These are phyloP conservation scores for Xylariales sp. DNA, from an alignment of 2,329 filamentous ascomycete genomes.

Conservation along the genomic window DNA sequence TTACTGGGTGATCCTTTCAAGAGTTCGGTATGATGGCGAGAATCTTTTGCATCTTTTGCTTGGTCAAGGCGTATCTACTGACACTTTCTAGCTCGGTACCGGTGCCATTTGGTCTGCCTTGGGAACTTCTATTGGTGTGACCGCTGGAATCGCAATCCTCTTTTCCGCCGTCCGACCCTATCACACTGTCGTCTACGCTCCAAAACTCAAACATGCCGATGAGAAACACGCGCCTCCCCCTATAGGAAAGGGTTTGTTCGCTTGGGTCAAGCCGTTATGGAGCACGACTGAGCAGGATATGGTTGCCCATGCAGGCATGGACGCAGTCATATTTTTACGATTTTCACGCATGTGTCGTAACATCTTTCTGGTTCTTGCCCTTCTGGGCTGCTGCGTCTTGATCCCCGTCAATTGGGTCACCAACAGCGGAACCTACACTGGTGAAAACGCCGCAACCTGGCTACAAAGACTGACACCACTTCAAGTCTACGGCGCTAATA, in stretches of 20 bases:
- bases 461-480: conserved; percentile 57
- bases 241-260: conserved; percentile 80
- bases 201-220: conserved; percentile 88
- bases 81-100: conserved; percentile 39
- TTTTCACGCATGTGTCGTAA: conserved; percentile 90
- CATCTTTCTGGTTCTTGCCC: conserved; percentile 69
- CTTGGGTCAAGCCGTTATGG: conserved; percentile 79
- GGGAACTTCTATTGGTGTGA: conserved; percentile 73
- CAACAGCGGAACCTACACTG: conserved; percentile 33
- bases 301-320: conserved; percentile 80
- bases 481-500: conserved; percentile 44
- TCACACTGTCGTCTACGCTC: conserved; percentile 89
- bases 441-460: conserved; percentile 35
- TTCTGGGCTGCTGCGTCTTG: conserved; percentile 72
- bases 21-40: conserved; percentile 41
- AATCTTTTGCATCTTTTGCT: no score
- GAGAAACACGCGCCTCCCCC: conserved; percentile 84
- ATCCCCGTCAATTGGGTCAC: conserved; percentile 72
- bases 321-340: conserved; percentile 85
- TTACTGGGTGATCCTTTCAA: conserved; percentile 48
- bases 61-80: no score
- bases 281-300: conserved; percentile 73
- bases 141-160: conserved; percentile 65
- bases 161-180: conserved; percentile 91
- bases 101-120: conserved; percentile 74